Evolutionary conservation across 441 rosid genomes (phyloP).

Genomic region (Adansonia grandidieri): DNA sequence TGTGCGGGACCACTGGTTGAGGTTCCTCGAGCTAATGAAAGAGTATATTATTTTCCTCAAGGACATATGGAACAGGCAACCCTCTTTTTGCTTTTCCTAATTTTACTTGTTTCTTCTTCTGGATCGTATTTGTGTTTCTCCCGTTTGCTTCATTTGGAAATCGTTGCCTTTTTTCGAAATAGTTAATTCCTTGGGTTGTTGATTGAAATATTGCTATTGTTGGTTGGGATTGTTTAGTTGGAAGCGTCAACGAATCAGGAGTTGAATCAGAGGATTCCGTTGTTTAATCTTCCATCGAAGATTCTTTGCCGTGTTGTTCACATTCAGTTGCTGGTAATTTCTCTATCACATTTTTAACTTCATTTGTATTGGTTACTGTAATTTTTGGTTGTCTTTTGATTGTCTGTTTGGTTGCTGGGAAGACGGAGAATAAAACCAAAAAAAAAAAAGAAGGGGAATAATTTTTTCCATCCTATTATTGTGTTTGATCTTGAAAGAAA

Average conservation of each 20-base stretch:
- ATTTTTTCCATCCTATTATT: not conserved
- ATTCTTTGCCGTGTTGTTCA: conserved; percentile 64
- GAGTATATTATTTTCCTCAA: conserved; percentile 67
- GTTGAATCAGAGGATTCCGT: conserved; percentile 54
- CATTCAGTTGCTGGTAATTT: conserved; percentile 56
- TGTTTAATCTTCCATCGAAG: conserved; percentile 58
- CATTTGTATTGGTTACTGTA: no score
- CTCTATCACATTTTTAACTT: conserved; percentile 8
- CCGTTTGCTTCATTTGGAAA: conserved; percentile 32
- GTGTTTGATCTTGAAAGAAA: not conserved
- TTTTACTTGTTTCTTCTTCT: no score
- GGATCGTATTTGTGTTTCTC: conserved; percentile 26
- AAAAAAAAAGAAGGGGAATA: not conserved
- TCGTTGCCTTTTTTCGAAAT: conserved; percentile 22
- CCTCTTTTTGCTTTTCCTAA: no score
- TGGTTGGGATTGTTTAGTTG: conserved; percentile 40
- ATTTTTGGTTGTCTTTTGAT: conserved; percentile 30
- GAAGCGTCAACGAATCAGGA: conserved; percentile 72
- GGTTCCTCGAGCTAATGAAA: conserved; percentile 51
- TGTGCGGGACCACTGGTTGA: conserved; percentile 75
- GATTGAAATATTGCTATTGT: conserved; percentile 27
- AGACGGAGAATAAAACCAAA: no score
- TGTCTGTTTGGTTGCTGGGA: conserved; percentile 25
- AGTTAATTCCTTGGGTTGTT: conserved; percentile 7
- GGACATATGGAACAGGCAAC: conserved; percentile 76